Evolutionary conservation across 164 flowering plant genomes (phyloP).

Genomic region (Chimonanthus salicifolius): DNA sequence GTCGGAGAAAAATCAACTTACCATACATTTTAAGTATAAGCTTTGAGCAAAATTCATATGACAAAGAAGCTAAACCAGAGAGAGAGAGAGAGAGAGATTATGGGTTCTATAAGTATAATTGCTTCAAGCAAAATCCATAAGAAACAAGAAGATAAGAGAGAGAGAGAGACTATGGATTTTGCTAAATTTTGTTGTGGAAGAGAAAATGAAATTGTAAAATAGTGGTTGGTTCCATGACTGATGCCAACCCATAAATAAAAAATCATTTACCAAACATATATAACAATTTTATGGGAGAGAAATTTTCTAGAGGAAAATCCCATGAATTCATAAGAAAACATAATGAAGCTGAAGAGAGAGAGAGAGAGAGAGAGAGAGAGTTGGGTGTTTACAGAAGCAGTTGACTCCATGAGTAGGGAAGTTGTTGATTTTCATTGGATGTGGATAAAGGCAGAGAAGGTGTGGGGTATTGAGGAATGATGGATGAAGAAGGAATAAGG

Average conservation of each 20-base stretch:
- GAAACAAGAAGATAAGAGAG: background rate
- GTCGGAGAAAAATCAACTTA: no score
- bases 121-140: background rate
- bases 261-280: background rate
- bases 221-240: background rate
- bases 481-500: conserved; percentile 18
- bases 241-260: background rate
- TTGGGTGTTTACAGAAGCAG: conserved; percentile 41
- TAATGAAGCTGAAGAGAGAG: conserved; percentile 1
- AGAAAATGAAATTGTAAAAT: background rate
- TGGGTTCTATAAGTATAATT: no score
- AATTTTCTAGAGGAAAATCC: background rate
- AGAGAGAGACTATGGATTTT: background rate
- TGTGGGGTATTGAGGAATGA: conserved; percentile 6
- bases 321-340: background rate
- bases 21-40: no score
- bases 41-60: no score
- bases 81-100: no score
- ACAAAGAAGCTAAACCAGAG: no score
- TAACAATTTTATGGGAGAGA: background rate
- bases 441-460: conserved; percentile 9
- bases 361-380: conserved; percentile 17
- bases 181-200: no score
- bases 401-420: conserved; percentile 88
- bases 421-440: conserved; percentile 24